phyloP scores from a whole-genome alignment of 2,329 filamentous ascomycete genomes.

The Phialophora verrucosa region DNA sequence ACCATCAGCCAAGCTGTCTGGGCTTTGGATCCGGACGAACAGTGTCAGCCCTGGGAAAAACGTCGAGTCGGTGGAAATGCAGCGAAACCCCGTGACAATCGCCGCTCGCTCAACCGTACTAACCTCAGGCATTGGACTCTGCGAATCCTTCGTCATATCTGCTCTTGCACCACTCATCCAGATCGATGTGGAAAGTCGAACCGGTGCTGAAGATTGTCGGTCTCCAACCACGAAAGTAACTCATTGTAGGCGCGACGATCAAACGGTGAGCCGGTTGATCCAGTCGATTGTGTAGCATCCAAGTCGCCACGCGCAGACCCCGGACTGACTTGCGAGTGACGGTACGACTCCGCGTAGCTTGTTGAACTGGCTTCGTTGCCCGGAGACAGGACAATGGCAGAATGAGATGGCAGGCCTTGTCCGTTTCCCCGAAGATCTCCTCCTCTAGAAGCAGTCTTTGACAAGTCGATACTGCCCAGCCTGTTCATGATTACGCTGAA shows the following conservation, averaged over 20 bases:
- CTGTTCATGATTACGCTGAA: constrained; percentile 23
- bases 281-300: neutral
- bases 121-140: neutral
- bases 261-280: neutral
- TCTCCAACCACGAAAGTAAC: constrained; percentile 24
- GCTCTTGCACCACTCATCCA: constrained; percentile 9
- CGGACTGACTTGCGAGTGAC: constrained; percentile 10
- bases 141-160: neutral
- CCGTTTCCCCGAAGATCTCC: constrained; percentile 1
- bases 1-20: constrained; percentile 19
- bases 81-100: neutral
- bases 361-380: constrained; percentile 4
- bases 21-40: neutral
- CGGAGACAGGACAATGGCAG: constrained; percentile 17
- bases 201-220: constrained; percentile 23
- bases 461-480: constrained; percentile 21
- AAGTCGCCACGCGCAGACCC: neutral
- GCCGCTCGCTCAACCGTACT: neutral
- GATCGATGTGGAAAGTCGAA: constrained; percentile 24
- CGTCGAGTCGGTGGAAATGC: neutral
- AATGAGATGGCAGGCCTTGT: constrained; percentile 16
- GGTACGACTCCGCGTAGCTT: constrained; percentile 11
- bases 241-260: constrained; percentile 21
- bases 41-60: neutral
- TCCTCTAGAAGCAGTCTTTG: constrained; percentile 8